These are phyloP conservation scores for Pochonia chlamydosporia DNA, from an alignment of 2,329 filamentous ascomycete genomes.

Conservation along the genomic window DNA sequence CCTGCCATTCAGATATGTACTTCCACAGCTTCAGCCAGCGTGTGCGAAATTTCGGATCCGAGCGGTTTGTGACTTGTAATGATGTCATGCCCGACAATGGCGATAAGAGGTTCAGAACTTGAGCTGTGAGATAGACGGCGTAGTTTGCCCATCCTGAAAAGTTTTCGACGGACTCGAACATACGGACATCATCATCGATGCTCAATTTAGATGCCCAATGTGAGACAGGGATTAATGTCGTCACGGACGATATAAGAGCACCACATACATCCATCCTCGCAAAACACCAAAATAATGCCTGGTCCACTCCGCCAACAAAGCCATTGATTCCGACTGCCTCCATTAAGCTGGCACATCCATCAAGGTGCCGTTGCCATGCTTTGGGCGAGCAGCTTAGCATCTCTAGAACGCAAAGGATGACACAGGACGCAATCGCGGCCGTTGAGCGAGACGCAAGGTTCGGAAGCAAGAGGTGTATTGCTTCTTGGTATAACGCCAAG, in stretches of 20 bases:
- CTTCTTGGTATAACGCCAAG: conserved; percentile 43
- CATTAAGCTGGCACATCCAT: conserved; percentile 45
- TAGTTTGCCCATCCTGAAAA: conserved; percentile 46
- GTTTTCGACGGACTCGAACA: conserved; percentile 28
- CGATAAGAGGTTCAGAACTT: conserved; percentile 33
- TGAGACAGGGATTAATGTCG: conserved; percentile 41
- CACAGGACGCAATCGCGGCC: conserved; percentile 45
- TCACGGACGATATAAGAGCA: conserved; percentile 44
- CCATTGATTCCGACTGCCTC: conserved; percentile 45
- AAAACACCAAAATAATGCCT: conserved; percentile 50
- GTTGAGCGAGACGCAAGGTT: conserved; percentile 40
- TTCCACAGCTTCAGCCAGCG: conserved; percentile 33
- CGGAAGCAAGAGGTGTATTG: conserved; percentile 42
- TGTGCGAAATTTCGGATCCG: conserved; percentile 18
- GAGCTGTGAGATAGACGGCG: conserved; percentile 41
- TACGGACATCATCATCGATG: conserved; percentile 22
- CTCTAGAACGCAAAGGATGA: conserved; percentile 48
- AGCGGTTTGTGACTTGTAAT: conserved; percentile 12
- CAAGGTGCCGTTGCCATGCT: conserved; percentile 44
- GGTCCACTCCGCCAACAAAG: conserved; percentile 41
- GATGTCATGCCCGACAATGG: conserved; percentile 12
- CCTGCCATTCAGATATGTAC: conserved; percentile 35
- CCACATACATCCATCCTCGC: conserved; percentile 49
- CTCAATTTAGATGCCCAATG: conserved; percentile 35
- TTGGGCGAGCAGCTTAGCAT: conserved; percentile 45